These are phyloP conservation scores for Blastobotrys proliferans DNA, from an alignment of 1,139 yeast genomes.

Conservation along the genomic window DNA sequence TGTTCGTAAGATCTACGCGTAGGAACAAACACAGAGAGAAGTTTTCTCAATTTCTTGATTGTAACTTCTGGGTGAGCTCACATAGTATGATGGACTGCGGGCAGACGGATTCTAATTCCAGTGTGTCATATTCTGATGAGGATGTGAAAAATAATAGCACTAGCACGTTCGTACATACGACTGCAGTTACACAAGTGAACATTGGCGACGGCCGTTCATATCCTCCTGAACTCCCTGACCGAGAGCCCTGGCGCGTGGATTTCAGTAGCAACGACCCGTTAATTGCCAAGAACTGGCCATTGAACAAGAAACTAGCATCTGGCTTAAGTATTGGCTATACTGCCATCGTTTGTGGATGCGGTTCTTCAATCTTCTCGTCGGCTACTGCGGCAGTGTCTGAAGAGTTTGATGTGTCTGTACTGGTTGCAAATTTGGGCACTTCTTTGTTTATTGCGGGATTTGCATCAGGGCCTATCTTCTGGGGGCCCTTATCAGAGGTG, in stretches of 20 bases:
- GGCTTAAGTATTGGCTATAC: slow-evolving; percentile 35
- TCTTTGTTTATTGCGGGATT: slow-evolving; percentile 73
- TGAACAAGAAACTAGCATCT: slow-evolving; percentile 32
- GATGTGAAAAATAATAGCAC: neutral
- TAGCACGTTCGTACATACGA: too few species aligned
- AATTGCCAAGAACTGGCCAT: slow-evolving; percentile 48
- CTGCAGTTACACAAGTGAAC: slow-evolving; percentile 41
- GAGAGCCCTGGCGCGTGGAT: slow-evolving; percentile 47
- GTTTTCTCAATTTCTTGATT: too few species aligned
- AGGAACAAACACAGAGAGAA: too few species aligned
- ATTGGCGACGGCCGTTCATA: slow-evolving; percentile 98
- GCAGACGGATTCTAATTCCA: too few species aligned
- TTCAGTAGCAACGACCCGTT: slow-evolving; percentile 50
- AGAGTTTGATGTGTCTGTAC: slow-evolving; percentile 30
- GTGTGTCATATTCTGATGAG: too few species aligned
- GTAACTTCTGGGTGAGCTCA: too few species aligned
- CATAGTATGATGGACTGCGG: too few species aligned
- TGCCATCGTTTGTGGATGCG: slow-evolving; percentile 41
- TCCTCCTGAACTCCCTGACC: slow-evolving; percentile 58
- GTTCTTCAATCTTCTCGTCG: slow-evolving; percentile 43
- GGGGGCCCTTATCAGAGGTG: slow-evolving; percentile 75
- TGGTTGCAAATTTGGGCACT: slow-evolving; percentile 46
- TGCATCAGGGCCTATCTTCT: slow-evolving; percentile 73
- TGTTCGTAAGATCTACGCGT: too few species aligned
- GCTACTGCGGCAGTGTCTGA: slow-evolving; percentile 32